Evolutionary conservation across 2,329 filamentous ascomycete genomes (phyloP), one percentile per base, ranked within the genome.

Genomic region (Colletotrichum sp.): DNA sequence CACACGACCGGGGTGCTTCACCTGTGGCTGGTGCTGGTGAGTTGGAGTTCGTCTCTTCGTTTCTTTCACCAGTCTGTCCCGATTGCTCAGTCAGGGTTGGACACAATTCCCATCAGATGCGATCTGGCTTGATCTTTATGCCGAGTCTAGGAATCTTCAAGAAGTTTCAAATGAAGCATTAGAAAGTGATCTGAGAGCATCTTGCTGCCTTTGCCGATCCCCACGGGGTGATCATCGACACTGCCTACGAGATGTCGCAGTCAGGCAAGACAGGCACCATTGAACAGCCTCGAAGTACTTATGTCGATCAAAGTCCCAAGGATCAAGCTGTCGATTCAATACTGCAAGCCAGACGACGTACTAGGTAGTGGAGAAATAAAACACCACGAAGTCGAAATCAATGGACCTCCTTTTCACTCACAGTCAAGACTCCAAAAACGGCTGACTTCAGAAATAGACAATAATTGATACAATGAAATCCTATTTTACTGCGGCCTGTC

Each of bases 391-490:
- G 24, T 8, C 15, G 24, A 13, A 30, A 16, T 18, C 12, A n/a
- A 21, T 2, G 6, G 44, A 13, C n/a, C 13, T 7, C 8, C 2
- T 57, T 26, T 15, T 57, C 24, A 57, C 28, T n/a, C 26, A n/a
- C 57, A 62, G 28, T 18, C 16, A 62, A 62, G 16, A 60, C 16
- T n/a, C n/a, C 9, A 21, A 16, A 21, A 34, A 18, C 9, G 26
- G 16, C 26, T n/a, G 34, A 21, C 16, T 44, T n/a, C 8, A 52
- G 18, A 59, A 30, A 28, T 39, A 57, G 49, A 68, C 6, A 59
- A 68, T 59, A 68, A 59, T 68, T 39, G 49, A 59, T 59, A 30
- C 32, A 36, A 59, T 39, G n/a, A 59, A 68, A 36, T 68, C 49
- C 66, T 59, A 44, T 64, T 63, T 16, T n/a, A 21, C 2, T 18